These are phyloP conservation scores for Cytospora chrysosperma DNA, from an alignment of 2,329 filamentous ascomycete genomes.

Conservation along the genomic window DNA sequence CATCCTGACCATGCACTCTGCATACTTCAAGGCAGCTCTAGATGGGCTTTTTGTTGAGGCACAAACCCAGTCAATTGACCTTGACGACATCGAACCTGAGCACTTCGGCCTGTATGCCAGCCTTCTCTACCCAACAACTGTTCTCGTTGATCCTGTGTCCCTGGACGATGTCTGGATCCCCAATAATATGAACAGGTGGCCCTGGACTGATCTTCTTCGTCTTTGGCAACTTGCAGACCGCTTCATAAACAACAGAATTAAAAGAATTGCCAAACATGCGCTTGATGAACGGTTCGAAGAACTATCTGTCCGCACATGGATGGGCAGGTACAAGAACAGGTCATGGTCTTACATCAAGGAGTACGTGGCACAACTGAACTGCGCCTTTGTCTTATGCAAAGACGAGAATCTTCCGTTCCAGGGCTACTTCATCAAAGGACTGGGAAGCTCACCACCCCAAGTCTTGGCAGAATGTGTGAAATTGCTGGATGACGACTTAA, in stretches of 20 bases:
- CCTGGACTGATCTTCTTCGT: slow-evolving; percentile 26
- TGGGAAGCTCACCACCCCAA: slow-evolving; percentile 26
- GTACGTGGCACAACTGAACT: slow-evolving; percentile 26
- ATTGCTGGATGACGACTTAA: slow-evolving; percentile 27
- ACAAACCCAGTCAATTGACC: slow-evolving; percentile 23
- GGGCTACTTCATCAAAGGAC: slow-evolving; percentile 24
- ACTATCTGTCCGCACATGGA: not conserved
- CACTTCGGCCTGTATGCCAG: slow-evolving; percentile 29
- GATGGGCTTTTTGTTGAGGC: slow-evolving; percentile 26
- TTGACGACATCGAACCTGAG: slow-evolving; percentile 24
- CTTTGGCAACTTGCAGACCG: slow-evolving; percentile 28
- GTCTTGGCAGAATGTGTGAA: slow-evolving; percentile 24
- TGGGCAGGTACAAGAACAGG: accelerated
- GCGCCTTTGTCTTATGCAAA: slow-evolving; percentile 26
- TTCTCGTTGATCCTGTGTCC: not conserved
- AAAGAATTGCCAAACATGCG: slow-evolving; percentile 4
- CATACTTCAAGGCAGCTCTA: slow-evolving; percentile 27
- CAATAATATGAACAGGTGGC: not conserved
- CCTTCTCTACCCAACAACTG: slow-evolving; percentile 22
- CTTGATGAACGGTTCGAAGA: not conserved
- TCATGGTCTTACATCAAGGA: not conserved
- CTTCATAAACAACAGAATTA: slow-evolving; percentile 24
- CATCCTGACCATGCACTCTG: slow-evolving; percentile 26
- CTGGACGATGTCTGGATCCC: not conserved
- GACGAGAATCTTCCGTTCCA: slow-evolving; percentile 24